Evolutionary conservation across 2,329 filamentous ascomycete species (phyloP).

Genomic region (Emergomyces pasteurianus): DNA sequence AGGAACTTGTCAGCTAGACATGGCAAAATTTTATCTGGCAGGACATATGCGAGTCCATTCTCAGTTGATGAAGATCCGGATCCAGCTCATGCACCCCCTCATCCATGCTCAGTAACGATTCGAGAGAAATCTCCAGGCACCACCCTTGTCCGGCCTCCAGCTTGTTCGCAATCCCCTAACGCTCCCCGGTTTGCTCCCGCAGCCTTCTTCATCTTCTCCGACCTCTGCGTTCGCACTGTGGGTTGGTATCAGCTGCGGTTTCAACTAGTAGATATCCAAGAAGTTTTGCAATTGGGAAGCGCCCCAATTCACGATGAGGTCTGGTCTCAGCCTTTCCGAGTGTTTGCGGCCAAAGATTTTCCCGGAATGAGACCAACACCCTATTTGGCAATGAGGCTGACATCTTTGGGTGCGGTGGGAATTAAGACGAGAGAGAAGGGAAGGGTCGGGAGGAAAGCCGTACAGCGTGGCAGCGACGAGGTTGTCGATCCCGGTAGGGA

Average conservation of each 20-base stretch:
- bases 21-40: slow-evolving; percentile 27
- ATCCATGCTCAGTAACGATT: slow-evolving; percentile 18
- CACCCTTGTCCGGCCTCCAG: not conserved
- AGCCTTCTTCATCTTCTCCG: slow-evolving; percentile 37
- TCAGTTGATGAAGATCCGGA: slow-evolving; percentile 33
- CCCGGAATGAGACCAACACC: slow-evolving; percentile 33
- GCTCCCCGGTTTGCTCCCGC: slow-evolving; percentile 19
- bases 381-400: slow-evolving; percentile 26
- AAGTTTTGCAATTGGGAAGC: slow-evolving; percentile 22
- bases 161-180: slow-evolving; percentile 2
- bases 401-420: slow-evolving; percentile 30
- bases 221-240: slow-evolving; percentile 35
- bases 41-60: slow-evolving; percentile 32
- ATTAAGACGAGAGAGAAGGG: slow-evolving; percentile 29
- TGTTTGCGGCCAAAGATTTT: slow-evolving; percentile 34
- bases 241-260: slow-evolving; percentile 36
- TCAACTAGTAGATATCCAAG: slow-evolving; percentile 30
- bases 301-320: slow-evolving; percentile 29
- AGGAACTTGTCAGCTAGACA: slow-evolving; percentile 13
- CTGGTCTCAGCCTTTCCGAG: slow-evolving; percentile 31
- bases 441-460: not conserved
- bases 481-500: not conserved
- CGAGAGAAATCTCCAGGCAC: not conserved
- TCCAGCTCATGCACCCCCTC: slow-evolving; percentile 27
- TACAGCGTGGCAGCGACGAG: not conserved